A percentile compares a stretch with the other conserved stretches of the same genome.
phyloP scores from a whole-genome alignment of 1,139 yeast species.

The Nadsonia commutata region DNA sequence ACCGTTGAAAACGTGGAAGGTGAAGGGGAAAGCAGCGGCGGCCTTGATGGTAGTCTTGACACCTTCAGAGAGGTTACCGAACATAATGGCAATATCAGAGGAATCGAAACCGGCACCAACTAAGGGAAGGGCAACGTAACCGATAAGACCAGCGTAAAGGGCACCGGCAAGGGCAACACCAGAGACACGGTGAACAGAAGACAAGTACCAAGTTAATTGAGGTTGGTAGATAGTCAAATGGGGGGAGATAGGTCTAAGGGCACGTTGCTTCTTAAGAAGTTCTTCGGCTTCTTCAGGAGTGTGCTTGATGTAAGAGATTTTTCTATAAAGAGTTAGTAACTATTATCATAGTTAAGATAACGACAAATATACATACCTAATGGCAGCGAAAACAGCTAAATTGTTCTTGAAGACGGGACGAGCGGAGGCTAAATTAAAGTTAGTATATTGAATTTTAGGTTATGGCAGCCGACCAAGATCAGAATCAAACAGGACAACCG shows the following conservation, averaged over 20 bases:
- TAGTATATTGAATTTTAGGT: too few species aligned
- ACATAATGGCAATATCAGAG: conserved; percentile 35
- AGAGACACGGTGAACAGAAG: conserved; percentile 73
- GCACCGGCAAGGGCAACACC: conserved; percentile 70
- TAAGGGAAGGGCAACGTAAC: conserved; percentile 58
- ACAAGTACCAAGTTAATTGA: conserved; percentile 71
- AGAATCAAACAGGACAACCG: too few species aligned
- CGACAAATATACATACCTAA: too few species aligned
- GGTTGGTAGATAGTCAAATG: conserved; percentile 82
- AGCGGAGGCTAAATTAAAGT: conserved; percentile 69
- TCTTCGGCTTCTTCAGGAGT: conserved; percentile 51
- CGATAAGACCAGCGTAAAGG: conserved; percentile 58
- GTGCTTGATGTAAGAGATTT: conserved; percentile 42
- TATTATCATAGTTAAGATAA: too few species aligned
- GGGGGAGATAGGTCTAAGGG: conserved; percentile 82
- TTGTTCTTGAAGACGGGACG: conserved; percentile 60
- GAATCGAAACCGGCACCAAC: conserved; percentile 49
- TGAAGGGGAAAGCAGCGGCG: conserved; percentile 65
- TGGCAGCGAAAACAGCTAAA: conserved; percentile 40
- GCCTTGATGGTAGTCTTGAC: conserved; percentile 55
- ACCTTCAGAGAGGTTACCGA: conserved; percentile 41
- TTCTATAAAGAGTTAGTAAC: conserved; percentile 20
- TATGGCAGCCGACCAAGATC: too few species aligned
- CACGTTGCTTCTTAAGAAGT: conserved; percentile 68
- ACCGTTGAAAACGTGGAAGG: conserved; percentile 76